These are phyloP conservation scores for Eragrostis tef DNA, from an alignment of 202 grass and related monocot species.

Conservation along the genomic window DNA sequence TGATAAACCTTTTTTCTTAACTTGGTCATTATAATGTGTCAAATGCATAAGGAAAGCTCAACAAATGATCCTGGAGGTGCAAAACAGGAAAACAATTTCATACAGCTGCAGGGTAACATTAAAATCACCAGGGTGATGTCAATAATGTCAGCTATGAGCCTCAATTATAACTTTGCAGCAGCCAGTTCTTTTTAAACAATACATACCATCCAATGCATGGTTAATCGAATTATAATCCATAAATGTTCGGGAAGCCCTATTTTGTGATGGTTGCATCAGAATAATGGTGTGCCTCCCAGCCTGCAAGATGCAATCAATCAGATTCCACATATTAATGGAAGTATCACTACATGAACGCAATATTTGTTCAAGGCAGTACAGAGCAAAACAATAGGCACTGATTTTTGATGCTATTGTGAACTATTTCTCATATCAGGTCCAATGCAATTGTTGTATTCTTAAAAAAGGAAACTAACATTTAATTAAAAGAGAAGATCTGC, in stretches of 20 bases:
- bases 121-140: not conserved
- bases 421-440: not conserved
- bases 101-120: not conserved
- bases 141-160: constrained; percentile 10
- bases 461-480: not conserved
- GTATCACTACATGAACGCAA: constrained; percentile 8
- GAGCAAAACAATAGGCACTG: constrained; percentile 2
- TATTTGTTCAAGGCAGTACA: not conserved
- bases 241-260: constrained; percentile 81
- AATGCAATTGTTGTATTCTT: not conserved
- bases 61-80: not conserved
- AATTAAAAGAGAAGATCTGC: constrained; percentile 11
- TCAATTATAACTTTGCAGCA: constrained; percentile 3
- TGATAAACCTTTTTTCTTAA: not conserved
- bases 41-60: not conserved
- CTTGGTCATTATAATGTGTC: not conserved
- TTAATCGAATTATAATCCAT: constrained; percentile 88
- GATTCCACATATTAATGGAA: constrained; percentile 29
- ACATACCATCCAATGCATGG: constrained; percentile 94
- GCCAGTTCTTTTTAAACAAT: constrained; percentile 8
- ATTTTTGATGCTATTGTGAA: not conserved
- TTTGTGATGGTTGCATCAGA: constrained; percentile 90
- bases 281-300: constrained; percentile 93
- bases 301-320: constrained; percentile 54
- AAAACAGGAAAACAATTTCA: constrained; percentile 3